Evolutionary conservation across 202 grass and related monocot genomes (phyloP), one percentile per base, ranked within the genome.

Genomic region (Schoenoplectus triqueter): DNA sequence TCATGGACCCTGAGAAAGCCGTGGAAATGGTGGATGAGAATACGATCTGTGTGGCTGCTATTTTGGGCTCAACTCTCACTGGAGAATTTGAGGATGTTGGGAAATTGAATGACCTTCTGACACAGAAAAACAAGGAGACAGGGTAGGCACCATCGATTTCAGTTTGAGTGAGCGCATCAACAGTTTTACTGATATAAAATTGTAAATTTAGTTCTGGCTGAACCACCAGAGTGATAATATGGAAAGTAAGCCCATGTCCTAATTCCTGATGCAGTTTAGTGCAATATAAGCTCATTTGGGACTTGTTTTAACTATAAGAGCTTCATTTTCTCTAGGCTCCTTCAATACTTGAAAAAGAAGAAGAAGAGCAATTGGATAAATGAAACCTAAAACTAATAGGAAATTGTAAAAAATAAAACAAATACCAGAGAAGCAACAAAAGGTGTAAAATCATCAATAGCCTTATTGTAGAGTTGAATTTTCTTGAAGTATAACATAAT

Each of bases 1-100:
- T 93, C 22, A 98, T 98, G 95, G 88, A 95, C 89, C 95, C 92
- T 75, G 68, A 48, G n/a, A 98, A 98, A 63, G 95, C 95, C 66
- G 91, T 95, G 85, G 92, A 93, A 49, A 88, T 95, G 91, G 95
- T 98, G 21, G 95, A 98, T 85, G 95, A 95, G 87, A 93, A 93
- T 73, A 98, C 95, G 3, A 88, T 98, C 39, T 98, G 95, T 86
- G 91, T 95, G 80, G 92, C 95, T 4, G 91, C 91, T 54, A 98
- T 98, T 74, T 89, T 95, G 85, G 95, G 95, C 39, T 98, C 92
- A 41, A 98, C 95, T 78, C 89, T 98, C 15, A 98, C 89, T 0
- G 95, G 92, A 74, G 95, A 98, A 71, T 98, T 93, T 21, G 95
- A 93, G 84, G 95, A 95, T 82, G 88, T 95, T 20, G 89, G 89